Percentiles rank a stretch among this genome's conserved stretches.
Conservation (phyloP, 2,329 filamentous ascomycete species). For the Colletotrichum salicis region DNA sequence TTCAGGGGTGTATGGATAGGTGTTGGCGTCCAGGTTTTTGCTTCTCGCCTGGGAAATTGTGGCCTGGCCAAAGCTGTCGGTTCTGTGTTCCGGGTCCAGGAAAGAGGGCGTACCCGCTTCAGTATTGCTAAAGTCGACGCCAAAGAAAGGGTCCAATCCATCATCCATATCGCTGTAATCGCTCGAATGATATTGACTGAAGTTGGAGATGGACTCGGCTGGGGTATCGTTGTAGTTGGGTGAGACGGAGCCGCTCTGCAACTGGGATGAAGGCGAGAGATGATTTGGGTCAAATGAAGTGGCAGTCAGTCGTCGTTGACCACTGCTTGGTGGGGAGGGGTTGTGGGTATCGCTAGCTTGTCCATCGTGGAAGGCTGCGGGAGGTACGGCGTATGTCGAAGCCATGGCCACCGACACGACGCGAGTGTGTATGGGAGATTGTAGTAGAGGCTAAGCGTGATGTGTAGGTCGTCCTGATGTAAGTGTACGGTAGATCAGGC, state of each 20-base stretch:
- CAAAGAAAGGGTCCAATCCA: slow-evolving; percentile 62
- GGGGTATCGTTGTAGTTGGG: slow-evolving; percentile 53
- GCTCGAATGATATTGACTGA: slow-evolving; percentile 61
- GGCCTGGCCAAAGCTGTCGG: slow-evolving; percentile 35
- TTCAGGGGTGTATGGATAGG: slow-evolving; percentile 62
- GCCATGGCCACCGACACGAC: slow-evolving; percentile 51
- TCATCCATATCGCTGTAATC: slow-evolving; percentile 57
- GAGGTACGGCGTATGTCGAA: slow-evolving; percentile 55
- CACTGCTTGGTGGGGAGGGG: slow-evolving; percentile 40
- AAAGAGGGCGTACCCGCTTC: slow-evolving; percentile 58
- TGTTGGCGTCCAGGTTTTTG: slow-evolving; percentile 38
- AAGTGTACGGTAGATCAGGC: neutral
- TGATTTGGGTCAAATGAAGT: slow-evolving; percentile 50
- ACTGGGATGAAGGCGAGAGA: slow-evolving; percentile 57
- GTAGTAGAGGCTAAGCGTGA: neutral
- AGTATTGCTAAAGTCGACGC: slow-evolving; percentile 57
- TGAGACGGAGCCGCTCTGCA: slow-evolving; percentile 52
- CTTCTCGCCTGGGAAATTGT: slow-evolving; percentile 21
- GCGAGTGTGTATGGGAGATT: neutral
- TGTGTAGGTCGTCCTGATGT: neutral
- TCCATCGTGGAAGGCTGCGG: slow-evolving; percentile 52
- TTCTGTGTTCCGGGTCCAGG: slow-evolving; percentile 45
- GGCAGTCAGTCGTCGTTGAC: slow-evolving; percentile 41
- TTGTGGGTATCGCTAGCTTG: slow-evolving; percentile 46
- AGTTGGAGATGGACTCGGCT: slow-evolving; percentile 58